Percentiles rank a stretch among this genome's conserved stretches.
phyloP scores from a whole-genome alignment of 805 yeast genomes.

The Naumovozyma dairenensis region DNA sequence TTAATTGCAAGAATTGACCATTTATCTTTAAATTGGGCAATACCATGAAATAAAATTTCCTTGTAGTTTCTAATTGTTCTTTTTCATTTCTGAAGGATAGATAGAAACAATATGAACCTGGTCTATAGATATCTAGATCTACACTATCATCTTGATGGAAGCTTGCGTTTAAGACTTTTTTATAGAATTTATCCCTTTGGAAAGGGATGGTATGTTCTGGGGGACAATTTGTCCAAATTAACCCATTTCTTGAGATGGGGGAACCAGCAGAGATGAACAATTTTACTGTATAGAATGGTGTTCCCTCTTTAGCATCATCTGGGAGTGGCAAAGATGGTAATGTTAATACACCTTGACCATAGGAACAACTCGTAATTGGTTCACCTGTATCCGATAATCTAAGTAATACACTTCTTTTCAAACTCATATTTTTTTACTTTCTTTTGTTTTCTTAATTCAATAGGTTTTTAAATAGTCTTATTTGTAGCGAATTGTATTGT shows the following conservation, averaged over 20 bases:
- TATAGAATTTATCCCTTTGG: conserved; percentile 46
- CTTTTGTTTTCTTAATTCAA: background rate
- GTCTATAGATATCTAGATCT: conserved; percentile 49
- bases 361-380: conserved; percentile 24
- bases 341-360: conserved; percentile 32
- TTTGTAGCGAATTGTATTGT: background rate
- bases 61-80: conserved; percentile 38
- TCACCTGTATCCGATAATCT: conserved; percentile 30
- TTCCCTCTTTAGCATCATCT: conserved; percentile 28
- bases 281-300: conserved; percentile 41
- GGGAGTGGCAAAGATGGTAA: conserved; percentile 34
- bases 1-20: conserved; percentile 53
- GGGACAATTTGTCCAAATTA: conserved; percentile 68
- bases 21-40: conserved; percentile 63
- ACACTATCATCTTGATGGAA: conserved; percentile 57
- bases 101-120: conserved; percentile 77
- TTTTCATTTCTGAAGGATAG: conserved; percentile 41
- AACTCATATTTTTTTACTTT: conserved; percentile 1
- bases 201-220: conserved; percentile 34
- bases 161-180: conserved; percentile 41
- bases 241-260: conserved; percentile 58
- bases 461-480: background rate
- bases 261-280: conserved; percentile 70
- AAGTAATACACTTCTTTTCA: conserved; percentile 28
- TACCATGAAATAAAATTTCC: conserved; percentile 63